phyloP scores from a whole-genome alignment of 2,329 filamentous ascomycete species.

The Plectosphaerella cucumerina region DNA sequence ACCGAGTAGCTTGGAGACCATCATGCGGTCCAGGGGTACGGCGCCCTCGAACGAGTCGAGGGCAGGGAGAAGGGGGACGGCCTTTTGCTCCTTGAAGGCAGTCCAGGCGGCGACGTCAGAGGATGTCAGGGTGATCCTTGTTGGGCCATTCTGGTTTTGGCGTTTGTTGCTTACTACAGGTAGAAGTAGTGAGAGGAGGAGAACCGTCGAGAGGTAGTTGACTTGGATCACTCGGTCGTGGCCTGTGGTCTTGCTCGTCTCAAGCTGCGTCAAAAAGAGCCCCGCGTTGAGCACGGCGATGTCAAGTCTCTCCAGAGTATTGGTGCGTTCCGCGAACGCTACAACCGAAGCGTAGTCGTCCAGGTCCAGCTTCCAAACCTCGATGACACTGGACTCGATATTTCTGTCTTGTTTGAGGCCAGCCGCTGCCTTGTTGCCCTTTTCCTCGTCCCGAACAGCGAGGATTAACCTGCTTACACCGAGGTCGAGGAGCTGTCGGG shows the following conservation, averaged over 20 bases:
- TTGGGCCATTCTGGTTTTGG: slow-evolving; percentile 9
- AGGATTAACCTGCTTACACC: slow-evolving; percentile 6
- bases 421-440: neutral
- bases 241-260: slow-evolving; percentile 18
- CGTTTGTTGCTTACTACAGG: slow-evolving; percentile 35
- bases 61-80: slow-evolving; percentile 26
- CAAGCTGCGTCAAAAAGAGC: slow-evolving; percentile 13
- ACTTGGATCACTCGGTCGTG: slow-evolving; percentile 42
- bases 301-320: slow-evolving; percentile 30
- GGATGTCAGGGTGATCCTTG: slow-evolving; percentile 18
- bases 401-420: slow-evolving; percentile 30
- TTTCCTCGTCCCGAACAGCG: neutral
- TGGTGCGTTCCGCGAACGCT: slow-evolving; percentile 27
- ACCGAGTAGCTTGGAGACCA: slow-evolving; percentile 22
- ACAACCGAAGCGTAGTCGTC: slow-evolving; percentile 30
- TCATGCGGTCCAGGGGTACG: slow-evolving; percentile 15
- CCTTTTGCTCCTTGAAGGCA: slow-evolving; percentile 12
- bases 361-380: slow-evolving; percentile 39
- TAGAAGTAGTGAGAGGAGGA: slow-evolving; percentile 41
- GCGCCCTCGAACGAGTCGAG: slow-evolving; percentile 22
- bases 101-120: slow-evolving; percentile 16
- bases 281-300: slow-evolving; percentile 32
- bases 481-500: slow-evolving; percentile 25
- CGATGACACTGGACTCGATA: slow-evolving; percentile 30
- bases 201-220: slow-evolving; percentile 48